A percentile compares a stretch with the other conserved stretches of the same genome.
Evolutionary conservation across 495 filamentous ascomycete genomes (phyloP).

Genomic region (Haplographium delicatum): DNA sequence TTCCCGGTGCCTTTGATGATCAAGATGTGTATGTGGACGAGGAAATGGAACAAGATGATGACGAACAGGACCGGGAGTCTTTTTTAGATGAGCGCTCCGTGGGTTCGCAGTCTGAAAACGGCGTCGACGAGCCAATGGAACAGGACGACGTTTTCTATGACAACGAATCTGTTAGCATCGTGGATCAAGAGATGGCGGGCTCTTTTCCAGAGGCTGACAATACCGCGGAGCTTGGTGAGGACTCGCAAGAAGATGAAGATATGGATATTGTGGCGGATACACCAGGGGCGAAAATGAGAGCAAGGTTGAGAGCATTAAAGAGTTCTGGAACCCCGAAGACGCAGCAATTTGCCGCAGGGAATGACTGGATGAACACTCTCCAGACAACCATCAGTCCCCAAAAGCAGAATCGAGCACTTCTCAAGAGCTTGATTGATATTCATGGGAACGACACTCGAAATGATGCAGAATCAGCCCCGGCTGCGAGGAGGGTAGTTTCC

Average conservation of each 20-base stretch:
- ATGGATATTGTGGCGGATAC: slow-evolving; percentile 30
- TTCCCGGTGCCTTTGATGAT: slow-evolving; percentile 75
- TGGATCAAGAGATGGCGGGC: slow-evolving; percentile 74
- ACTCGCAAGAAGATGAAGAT: slow-evolving; percentile 32
- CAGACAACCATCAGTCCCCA: slow-evolving; percentile 87
- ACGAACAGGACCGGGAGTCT: slow-evolving; percentile 59
- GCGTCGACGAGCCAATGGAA: slow-evolving; percentile 57
- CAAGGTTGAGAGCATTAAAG: slow-evolving; percentile 50
- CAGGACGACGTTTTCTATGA: slow-evolving; percentile 56
- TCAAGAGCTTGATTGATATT: slow-evolving; percentile 42
- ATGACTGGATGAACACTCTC: slow-evolving; percentile 87
- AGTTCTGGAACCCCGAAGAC: slow-evolving; percentile 54
- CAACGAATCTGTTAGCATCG: slow-evolving; percentile 64
- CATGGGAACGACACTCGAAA: slow-evolving; percentile 23
- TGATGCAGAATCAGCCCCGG: slow-evolving; percentile 9
- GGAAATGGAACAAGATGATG: slow-evolving; percentile 27
- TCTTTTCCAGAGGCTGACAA: slow-evolving; percentile 60
- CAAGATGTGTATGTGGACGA: slow-evolving; percentile 44
- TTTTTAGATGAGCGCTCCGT: slow-evolving; percentile 88
- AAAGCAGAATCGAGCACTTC: slow-evolving; percentile 67
- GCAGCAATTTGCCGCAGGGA: slow-evolving; percentile 49
- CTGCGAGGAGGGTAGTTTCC: slow-evolving; percentile 29
- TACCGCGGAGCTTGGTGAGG: slow-evolving; percentile 58
- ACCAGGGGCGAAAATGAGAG: slow-evolving; percentile 48
- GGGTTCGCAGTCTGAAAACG: slow-evolving; percentile 68